Conservation (phyloP, 176 grass and related monocot genomes). For the Oryza australiensis region DNA sequence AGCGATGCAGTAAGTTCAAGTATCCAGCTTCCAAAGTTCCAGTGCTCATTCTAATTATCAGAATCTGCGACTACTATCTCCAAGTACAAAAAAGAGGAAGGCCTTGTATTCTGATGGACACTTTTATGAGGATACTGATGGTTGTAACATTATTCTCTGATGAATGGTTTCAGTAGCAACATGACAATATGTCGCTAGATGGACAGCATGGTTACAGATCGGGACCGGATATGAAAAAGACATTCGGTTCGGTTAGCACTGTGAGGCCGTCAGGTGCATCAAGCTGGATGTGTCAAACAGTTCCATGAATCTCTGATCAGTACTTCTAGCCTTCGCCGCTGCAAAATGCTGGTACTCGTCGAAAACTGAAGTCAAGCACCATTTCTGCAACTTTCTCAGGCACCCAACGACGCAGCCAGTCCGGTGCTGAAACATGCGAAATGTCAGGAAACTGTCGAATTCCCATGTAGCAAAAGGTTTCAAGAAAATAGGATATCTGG, state of each 20-base stretch:
- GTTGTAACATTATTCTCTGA: conserved; percentile 33
- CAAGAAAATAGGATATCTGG: too few species aligned
- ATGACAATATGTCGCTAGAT: conserved; percentile 9
- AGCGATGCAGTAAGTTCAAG: not conserved
- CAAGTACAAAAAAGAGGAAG: not conserved
- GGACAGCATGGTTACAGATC: conserved; percentile 38
- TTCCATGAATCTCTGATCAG: conserved; percentile 86
- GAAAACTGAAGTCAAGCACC: conserved; percentile 80
- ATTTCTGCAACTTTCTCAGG: conserved; percentile 76
- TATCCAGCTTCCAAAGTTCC: not conserved
- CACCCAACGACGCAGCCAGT: conserved; percentile 88
- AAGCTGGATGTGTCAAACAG: conserved; percentile 77
- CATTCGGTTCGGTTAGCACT: conserved; percentile 16
- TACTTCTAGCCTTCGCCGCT: conserved; percentile 74
- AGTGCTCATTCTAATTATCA: not conserved
- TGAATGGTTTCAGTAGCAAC: conserved; percentile 12
- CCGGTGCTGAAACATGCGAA: conserved; percentile 59
- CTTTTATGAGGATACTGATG: not conserved
- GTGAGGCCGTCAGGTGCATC: conserved; percentile 41
- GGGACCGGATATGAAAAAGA: conserved; percentile 7
- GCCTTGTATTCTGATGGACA: not conserved
- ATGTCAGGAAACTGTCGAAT: not conserved
- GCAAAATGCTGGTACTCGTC: conserved; percentile 87
- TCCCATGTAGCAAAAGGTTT: not conserved
- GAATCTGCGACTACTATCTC: conserved; percentile 11